phyloP scores from a whole-genome alignment of 345 rosid species.

The Camelina sativa region DNA sequence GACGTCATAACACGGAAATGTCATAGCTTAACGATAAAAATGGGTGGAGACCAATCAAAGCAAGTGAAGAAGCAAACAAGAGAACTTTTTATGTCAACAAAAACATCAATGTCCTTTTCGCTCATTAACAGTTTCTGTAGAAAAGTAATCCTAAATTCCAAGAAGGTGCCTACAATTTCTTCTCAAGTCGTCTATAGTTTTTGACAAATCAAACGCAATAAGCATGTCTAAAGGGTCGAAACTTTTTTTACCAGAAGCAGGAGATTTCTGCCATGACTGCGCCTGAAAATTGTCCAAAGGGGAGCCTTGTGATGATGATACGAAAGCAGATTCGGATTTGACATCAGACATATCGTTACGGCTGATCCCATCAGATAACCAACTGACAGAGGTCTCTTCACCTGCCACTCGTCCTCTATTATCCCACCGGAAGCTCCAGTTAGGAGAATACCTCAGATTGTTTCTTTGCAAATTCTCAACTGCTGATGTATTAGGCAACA shows the following conservation, averaged over 20 bases:
- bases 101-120: constrained; percentile 19
- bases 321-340: constrained; percentile 63
- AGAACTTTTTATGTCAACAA: constrained; percentile 19
- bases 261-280: constrained; percentile 69
- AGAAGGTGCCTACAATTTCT: constrained; percentile 12
- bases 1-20: constrained; percentile 14
- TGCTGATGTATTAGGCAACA: constrained; percentile 55
- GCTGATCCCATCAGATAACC: constrained; percentile 70
- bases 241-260: constrained; percentile 64
- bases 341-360: constrained; percentile 56
- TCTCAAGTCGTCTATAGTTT: constrained; percentile 14
- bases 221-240: too few species aligned
- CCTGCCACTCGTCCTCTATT: constrained; percentile 89
- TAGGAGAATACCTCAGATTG: constrained; percentile 75
- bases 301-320: constrained; percentile 75
- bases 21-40: constrained; percentile 11
- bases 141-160: constrained; percentile 24
- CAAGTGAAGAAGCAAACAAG: constrained; percentile 23
- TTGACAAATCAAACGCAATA: constrained; percentile 5
- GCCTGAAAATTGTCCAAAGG: constrained; percentile 58
- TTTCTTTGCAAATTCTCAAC: constrained; percentile 68
- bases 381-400: constrained; percentile 75
- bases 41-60: constrained; percentile 1
- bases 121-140: constrained; percentile 7
- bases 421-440: constrained; percentile 96